phyloP scores from a whole-genome alignment of 257 asterid species.

The Jaltomata sinuosa region DNA sequence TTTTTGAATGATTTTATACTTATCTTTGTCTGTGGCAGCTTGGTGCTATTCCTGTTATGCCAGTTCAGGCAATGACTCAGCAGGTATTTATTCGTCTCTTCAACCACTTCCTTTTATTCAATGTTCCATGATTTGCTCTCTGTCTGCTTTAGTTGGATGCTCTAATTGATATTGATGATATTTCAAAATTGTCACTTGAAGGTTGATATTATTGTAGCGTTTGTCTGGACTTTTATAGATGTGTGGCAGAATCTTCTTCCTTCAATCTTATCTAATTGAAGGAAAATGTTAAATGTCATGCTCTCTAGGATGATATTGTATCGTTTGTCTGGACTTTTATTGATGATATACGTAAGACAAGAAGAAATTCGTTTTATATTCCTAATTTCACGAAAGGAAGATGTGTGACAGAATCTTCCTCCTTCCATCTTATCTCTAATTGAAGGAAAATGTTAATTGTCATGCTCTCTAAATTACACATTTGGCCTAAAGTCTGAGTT shows the following conservation, averaged over 20 bases:
- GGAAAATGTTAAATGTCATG: neutral
- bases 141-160: neutral
- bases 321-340: too few relatives aligned
- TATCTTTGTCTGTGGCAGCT: conserved; percentile 37
- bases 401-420: neutral
- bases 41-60: conserved; percentile 66
- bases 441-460: neutral
- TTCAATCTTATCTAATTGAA: neutral
- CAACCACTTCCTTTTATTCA: neutral
- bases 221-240: neutral
- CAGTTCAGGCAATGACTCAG: conserved; percentile 97
- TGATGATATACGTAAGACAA: too few relatives aligned
- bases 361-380: too few relatives aligned
- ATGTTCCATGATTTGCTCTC: neutral
- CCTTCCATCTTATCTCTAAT: neutral
- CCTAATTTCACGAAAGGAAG: too few relatives aligned
- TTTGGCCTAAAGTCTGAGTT: neutral
- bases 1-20: conserved; percentile 5
- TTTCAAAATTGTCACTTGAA: neutral
- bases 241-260: neutral
- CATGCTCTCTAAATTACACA: neutral
- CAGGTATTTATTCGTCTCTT: conserved; percentile 47
- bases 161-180: neutral
- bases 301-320: too few relatives aligned
- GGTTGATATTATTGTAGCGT: neutral